phyloP scores from a whole-genome alignment of 208 protist genomes.

The Trypanosoma cruzi region DNA sequence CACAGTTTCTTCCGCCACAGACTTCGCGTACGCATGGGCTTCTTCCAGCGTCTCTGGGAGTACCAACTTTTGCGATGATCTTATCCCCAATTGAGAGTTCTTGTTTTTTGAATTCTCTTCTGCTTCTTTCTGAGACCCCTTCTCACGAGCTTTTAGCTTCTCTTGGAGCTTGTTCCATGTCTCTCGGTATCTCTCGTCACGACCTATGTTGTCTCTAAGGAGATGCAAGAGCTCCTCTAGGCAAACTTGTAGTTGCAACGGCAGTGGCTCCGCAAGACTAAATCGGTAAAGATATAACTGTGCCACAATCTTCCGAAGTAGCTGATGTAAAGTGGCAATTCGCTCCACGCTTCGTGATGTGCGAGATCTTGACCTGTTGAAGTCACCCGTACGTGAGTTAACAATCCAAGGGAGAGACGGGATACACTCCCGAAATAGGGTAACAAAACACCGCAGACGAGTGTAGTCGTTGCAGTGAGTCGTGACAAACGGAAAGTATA shows the following conservation, averaged over 20 bases:
- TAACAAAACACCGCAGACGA: slow-evolving; percentile 19
- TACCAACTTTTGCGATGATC: not conserved
- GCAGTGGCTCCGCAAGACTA: slow-evolving; percentile 9
- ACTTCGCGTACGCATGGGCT: slow-evolving; percentile 10
- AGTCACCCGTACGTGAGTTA: not conserved
- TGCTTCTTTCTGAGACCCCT: not conserved
- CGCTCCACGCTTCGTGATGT: not conserved
- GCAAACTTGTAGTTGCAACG: slow-evolving; percentile 13
- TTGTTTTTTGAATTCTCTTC: not conserved
- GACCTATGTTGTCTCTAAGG: slow-evolving; percentile 3
- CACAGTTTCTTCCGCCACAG: slow-evolving; percentile 15
- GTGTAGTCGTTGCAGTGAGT: slow-evolving; percentile 7
- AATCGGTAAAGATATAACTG: slow-evolving; percentile 17
- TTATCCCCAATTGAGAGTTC: not conserved
- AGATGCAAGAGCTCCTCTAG: slow-evolving; percentile 9
- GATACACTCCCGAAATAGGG: slow-evolving; percentile 11
- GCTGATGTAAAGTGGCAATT: slow-evolving; percentile 17
- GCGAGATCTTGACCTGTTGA: not conserved
- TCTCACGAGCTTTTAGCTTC: not conserved
- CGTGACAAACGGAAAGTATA: slow-evolving; percentile 8
- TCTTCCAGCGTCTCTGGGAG: slow-evolving; percentile 10
- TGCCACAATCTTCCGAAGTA: slow-evolving; percentile 25
- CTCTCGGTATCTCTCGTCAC: not conserved
- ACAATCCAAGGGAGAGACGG: slow-evolving; percentile 11
- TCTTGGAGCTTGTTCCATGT: not conserved